Base-by-base conservation (phyloP, 1,284 basidiomycete genomes). In the Puccinia hordei region DNA sequence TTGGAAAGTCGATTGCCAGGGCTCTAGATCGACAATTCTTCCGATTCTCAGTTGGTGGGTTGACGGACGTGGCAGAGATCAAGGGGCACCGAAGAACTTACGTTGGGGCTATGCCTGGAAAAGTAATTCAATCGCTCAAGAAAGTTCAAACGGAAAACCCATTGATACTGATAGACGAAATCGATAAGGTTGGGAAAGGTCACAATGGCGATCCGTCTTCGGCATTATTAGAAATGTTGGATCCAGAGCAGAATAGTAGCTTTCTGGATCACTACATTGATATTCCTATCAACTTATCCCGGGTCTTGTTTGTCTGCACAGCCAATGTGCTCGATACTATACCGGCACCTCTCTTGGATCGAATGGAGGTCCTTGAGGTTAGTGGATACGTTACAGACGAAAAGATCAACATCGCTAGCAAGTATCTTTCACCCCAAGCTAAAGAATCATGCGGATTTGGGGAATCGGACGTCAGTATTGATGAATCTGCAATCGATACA, bases 1-100 rank as follows among this genome's bases (percentile, higher is more conserved):
- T 87, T 80, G 87, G 95, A 81, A 98, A 98, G 88, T 93, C 91
- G n/a, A 95, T 97, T 77, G 91, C 94, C 0, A 89, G 93, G 12
- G 93, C 94, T 9, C 87, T 97, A 61, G 90, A 92, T 74, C 87
- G 94, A 77, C 90, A 93, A 84, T 96, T 97, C 88, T 96, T 95
- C 90, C 90, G 96, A 66, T 98, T 99, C 88, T 95, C 93, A 17
- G 95, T 99, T 5, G 97, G 97, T 83, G 95, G 97, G 35, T 87
- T 99, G 84, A 94, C 94, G 80, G 96, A 99, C 85, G 95, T 98
- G 0, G 97, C 96, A 77, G 97, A 99, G 89, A 98, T 99, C 86
- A 99, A 99, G 87, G 97, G 97, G 2, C 96, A 99, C 86, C 88
- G 97, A 83, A 88, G 97, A 85, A 99, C 96, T 27, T 99, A 98